These are phyloP conservation scores for Komagataella phaffii DNA, from an alignment of 805 yeast species.

Conservation along the genomic window DNA sequence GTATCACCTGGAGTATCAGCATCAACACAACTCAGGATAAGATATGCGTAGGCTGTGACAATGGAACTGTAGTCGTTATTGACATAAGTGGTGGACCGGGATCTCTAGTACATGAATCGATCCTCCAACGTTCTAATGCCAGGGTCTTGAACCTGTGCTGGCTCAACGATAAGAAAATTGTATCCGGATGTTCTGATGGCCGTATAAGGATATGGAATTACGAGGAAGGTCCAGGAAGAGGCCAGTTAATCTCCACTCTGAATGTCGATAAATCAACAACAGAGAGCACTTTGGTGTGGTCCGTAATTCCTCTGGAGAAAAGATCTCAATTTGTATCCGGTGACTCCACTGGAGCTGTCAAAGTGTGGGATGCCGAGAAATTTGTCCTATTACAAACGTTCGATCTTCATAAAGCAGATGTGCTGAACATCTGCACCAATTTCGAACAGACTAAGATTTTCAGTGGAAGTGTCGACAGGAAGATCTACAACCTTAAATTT, in stretches of 20 bases:
- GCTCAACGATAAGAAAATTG: slow-evolving; percentile 48
- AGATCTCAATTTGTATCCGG: slow-evolving; percentile 80
- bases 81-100: slow-evolving; percentile 87
- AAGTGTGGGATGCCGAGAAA: slow-evolving; percentile 80
- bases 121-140: slow-evolving; percentile 74
- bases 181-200: slow-evolving; percentile 96
- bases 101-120: slow-evolving; percentile 56
- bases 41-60: slow-evolving; percentile 89
- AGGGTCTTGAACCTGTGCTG: slow-evolving; percentile 72
- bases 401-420: slow-evolving; percentile 83
- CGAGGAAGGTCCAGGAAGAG: slow-evolving; percentile 14
- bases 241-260: slow-evolving; percentile 52
- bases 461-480: slow-evolving; percentile 89
- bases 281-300: slow-evolving; percentile 89
- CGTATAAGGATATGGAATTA: slow-evolving; percentile 72
- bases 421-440: slow-evolving; percentile 57
- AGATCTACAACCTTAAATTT: slow-evolving; percentile 59
- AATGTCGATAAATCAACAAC: slow-evolving; percentile 81
- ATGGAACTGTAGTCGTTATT: slow-evolving; percentile 76
- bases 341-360: slow-evolving; percentile 89
- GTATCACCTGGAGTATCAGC: slow-evolving; percentile 83
- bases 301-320: slow-evolving; percentile 48
- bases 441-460: slow-evolving; percentile 50
- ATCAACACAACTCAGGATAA: slow-evolving; percentile 45
- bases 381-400: slow-evolving; percentile 72